Percentiles rank a stretch among this genome's conserved stretches.
Evolutionary conservation across 2,329 filamentous ascomycete genomes (phyloP).

Genomic region (Alternaria sp.): DNA sequence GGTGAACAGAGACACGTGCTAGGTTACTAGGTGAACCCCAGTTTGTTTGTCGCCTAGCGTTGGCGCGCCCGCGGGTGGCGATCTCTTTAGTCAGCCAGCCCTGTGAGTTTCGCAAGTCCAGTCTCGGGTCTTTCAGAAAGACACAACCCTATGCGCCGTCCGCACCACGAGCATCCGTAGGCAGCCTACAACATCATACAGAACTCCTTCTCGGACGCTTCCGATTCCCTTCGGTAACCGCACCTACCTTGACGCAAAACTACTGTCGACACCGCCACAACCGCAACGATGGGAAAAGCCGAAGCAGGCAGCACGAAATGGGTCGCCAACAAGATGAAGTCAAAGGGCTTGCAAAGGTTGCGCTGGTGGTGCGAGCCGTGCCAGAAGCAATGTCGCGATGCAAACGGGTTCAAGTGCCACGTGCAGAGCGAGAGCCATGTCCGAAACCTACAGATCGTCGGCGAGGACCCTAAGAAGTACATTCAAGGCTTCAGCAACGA

Average conservation of each 20-base stretch:
- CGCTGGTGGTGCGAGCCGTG: slow-evolving; percentile 91
- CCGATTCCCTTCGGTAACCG: not conserved
- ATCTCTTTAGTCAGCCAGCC: slow-evolving; percentile 18
- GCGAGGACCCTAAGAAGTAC: slow-evolving; percentile 83
- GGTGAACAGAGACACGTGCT: slow-evolving; percentile 1
- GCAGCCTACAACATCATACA: not conserved
- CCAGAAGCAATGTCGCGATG: slow-evolving; percentile 78
- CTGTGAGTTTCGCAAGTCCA: slow-evolving; percentile 13
- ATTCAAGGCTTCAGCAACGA: slow-evolving; percentile 84
- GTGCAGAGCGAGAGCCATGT: slow-evolving; percentile 85
- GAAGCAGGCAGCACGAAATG: slow-evolving; percentile 93
- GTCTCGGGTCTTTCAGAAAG: not conserved
- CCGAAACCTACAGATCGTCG: slow-evolving; percentile 77
- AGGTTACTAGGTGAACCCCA: not conserved
- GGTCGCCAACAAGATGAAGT: slow-evolving; percentile 89
- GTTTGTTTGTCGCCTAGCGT: not conserved
- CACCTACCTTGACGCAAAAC: not conserved
- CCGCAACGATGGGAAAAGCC: slow-evolving; percentile 77
- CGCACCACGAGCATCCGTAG: not conserved
- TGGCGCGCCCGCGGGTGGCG: slow-evolving; percentile 15
- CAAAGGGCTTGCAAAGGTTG: slow-evolving; percentile 67
- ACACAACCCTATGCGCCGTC: slow-evolving; percentile 1
- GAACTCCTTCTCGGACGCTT: not conserved
- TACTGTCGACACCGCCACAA: slow-evolving; percentile 6
- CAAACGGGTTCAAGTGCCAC: slow-evolving; percentile 77